Percentiles rank a stretch among this genome's conserved stretches.
Conservation (phyloP, 176 grass and related monocot genomes). For the Rhynchospora pubera region DNA sequence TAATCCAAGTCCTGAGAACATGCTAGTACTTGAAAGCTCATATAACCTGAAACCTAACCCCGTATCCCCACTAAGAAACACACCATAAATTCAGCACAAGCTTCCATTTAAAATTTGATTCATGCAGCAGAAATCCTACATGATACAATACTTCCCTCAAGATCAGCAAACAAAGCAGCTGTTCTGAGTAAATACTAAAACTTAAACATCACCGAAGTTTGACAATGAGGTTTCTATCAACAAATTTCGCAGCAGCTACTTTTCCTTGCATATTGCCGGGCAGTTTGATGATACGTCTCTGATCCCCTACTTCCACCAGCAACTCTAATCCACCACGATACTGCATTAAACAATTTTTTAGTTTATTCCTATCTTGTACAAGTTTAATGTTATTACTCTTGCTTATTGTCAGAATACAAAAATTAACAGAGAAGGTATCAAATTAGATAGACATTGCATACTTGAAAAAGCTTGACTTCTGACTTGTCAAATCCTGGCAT, state of each 20-base stretch:
- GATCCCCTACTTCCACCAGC: constrained; percentile 77
- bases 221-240: constrained; percentile 63
- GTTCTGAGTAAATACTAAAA: background rate
- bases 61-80: background rate
- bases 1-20: background rate
- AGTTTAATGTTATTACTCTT: background rate
- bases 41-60: background rate
- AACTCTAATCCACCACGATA: constrained; percentile 75
- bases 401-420: background rate
- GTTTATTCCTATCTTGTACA: background rate
- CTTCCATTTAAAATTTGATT: background rate
- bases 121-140: background rate
- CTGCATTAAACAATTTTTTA: constrained; percentile 42
- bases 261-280: constrained; percentile 57
- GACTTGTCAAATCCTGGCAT: constrained; percentile 96
- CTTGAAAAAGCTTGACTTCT: constrained; percentile 85
- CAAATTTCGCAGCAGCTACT: constrained; percentile 63
- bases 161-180: background rate
- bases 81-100: background rate
- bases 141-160: background rate
- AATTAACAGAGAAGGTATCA: background rate
- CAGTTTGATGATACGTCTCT: constrained; percentile 80
- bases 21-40: background rate
- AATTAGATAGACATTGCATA: constrained; percentile 20
- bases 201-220: constrained; percentile 32